Base-by-base conservation (phyloP, 768 basidiomycete genomes). In the Mycena chlorophos region DNA sequence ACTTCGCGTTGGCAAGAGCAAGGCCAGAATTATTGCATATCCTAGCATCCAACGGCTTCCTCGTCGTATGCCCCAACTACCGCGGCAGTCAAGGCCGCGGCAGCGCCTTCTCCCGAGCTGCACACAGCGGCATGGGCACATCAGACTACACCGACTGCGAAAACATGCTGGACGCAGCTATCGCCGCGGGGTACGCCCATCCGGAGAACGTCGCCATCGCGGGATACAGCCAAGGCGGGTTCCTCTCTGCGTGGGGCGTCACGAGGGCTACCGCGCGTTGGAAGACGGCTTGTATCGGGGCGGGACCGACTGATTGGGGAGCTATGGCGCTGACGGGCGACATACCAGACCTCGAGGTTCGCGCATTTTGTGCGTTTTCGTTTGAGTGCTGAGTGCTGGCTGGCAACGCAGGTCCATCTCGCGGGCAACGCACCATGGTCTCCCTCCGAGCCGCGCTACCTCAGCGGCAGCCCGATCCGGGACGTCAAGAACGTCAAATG, bases 151-250 rank as follows among this genome's bases (percentile, higher is more conserved):
- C 56, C 25, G 60, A 61, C 17, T 46, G 54, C 19, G 60, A 61
- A 28, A 56, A 51, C n/a, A 61, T 61, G 60, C 56, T 61, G 2
- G 50, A 45, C 8, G 60, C 49, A 8, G 52, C 60, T 5, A 55
- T 61, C 39, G 31, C 37, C 23, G 56, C 53, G 5, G 60, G 60
- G 16, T 56, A 43, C 16, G 47, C 27, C 2, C 25, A 57, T 27
- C 56, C 37, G 8, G 46, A 50, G 1, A 57, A 55, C 13, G 60
- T 61, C 20, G 60, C 60, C 17, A 57, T 61, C 23, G 60, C 60
- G 34, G 60, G 60, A 27, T 61, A 54, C 45, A 61, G 60, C 39
- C 56, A 61, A 28, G 60, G 60, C 12, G 60, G 60, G 14, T 61
- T 55, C 28, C 20, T 61, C 6, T 26, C 56, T 14, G 60, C 56